Percentiles rank a stretch among this genome's conserved stretches.
Conservation (phyloP, 225 moss, liverwort and hornwort genomes). For the Pseudoscleropodium purum region DNA sequence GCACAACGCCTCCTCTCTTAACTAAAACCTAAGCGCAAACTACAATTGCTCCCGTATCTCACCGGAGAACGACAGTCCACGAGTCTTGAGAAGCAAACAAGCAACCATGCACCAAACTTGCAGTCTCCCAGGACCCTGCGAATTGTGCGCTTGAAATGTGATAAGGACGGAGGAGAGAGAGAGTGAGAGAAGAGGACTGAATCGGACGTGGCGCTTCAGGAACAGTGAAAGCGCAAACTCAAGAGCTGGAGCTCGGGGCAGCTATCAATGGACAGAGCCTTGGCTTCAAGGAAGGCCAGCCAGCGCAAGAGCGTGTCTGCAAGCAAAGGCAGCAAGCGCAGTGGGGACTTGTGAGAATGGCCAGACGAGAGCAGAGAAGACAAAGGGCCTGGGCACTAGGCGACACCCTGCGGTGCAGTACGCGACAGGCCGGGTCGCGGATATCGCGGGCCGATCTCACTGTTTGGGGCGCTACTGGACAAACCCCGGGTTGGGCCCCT, state of each 20-base stretch:
- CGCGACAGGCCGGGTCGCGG: constrained; percentile 8
- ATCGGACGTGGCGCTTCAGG: neutral
- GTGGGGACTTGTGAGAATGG: neutral
- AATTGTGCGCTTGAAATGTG: neutral
- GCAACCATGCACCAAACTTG: neutral
- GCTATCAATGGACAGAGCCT: neutral
- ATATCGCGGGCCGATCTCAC: constrained; percentile 18
- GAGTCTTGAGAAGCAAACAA: neutral
- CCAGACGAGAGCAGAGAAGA: neutral
- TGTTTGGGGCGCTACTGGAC: constrained; percentile 13
- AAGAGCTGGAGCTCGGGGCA: neutral
- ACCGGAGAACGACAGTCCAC: neutral
- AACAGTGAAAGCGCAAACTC: neutral
- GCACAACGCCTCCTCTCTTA: neutral
- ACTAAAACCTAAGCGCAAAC: neutral
- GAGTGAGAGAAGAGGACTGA: neutral
- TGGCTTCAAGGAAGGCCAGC: neutral
- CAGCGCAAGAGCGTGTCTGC: neutral
- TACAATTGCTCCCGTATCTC: neutral
- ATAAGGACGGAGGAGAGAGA: neutral
- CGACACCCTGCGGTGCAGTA: neutral
- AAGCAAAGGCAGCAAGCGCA: neutral
- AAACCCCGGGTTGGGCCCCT: neutral
- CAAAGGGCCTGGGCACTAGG: neutral
- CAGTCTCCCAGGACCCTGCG: neutral